phyloP scores from a whole-genome alignment of 768 basidiomycete genomes.

The Atractiella rhizophila region DNA sequence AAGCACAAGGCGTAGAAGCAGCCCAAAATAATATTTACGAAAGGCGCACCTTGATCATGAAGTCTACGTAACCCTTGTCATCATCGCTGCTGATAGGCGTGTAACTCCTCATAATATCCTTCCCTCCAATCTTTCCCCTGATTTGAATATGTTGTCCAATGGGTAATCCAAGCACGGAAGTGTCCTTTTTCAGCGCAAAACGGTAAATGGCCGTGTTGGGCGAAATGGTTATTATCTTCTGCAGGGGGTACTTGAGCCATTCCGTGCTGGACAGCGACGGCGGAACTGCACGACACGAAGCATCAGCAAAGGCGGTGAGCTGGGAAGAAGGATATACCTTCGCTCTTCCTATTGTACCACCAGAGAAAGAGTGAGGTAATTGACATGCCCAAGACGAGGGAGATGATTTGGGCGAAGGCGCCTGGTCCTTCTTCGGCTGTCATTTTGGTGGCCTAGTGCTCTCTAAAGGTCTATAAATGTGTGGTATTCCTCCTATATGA shows the following conservation, averaged over 20 bases:
- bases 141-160: conserved; percentile 91
- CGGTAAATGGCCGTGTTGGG: conserved; percentile 95
- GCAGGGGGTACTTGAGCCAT: conserved; percentile 63
- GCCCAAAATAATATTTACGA: conserved; percentile 3
- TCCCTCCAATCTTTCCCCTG: conserved; percentile 69
- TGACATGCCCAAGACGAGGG: background rate
- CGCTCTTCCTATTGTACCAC: background rate
- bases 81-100: conserved; percentile 88
- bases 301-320: background rate
- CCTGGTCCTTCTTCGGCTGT: conserved; percentile 1
- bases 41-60: conserved; percentile 64
- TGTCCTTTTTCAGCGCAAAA: conserved; percentile 48
- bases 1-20: too few species aligned
- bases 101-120: conserved; percentile 70
- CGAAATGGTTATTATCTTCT: conserved; percentile 56
- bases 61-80: conserved; percentile 70
- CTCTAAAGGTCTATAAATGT: too few species aligned
- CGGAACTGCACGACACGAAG: conserved; percentile 26
- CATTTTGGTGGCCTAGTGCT: too few species aligned
- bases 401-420: conserved; percentile 1
- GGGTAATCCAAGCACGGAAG: conserved; percentile 69
- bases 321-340: background rate
- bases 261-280: conserved; percentile 41
- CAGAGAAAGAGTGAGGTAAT: background rate
- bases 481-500: too few species aligned